These are phyloP conservation scores for Mycosarcoma maydis DNA, from an alignment of 1,284 basidiomycete species.

Conservation along the genomic window DNA sequence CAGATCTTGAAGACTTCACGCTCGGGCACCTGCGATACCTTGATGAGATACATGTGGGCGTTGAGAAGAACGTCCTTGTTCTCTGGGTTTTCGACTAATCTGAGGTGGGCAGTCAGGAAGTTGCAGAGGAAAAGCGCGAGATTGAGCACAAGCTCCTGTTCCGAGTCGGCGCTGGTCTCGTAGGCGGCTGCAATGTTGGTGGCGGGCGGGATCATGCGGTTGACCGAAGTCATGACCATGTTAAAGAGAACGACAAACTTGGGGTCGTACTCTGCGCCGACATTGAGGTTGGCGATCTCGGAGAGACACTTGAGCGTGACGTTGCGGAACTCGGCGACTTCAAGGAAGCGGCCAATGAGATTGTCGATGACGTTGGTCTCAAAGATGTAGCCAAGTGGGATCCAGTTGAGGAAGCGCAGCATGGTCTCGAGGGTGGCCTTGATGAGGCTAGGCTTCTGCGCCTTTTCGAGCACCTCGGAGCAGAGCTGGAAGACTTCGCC, in stretches of 20 bases:
- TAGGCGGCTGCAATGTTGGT: constrained; percentile 88
- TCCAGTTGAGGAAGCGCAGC: constrained; percentile 98
- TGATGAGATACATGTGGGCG: constrained; percentile 96
- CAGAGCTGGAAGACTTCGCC: constrained; percentile 67
- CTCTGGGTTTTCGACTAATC: constrained; percentile 87
- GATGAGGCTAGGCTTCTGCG: constrained; percentile 95
- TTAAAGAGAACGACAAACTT: constrained; percentile 98
- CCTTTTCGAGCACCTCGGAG: constrained; percentile 90
- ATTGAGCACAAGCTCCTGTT: constrained; percentile 97
- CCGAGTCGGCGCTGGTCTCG: constrained; percentile 86
- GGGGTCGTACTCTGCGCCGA: constrained; percentile 96
- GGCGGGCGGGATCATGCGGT: constrained; percentile 73
- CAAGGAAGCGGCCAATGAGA: constrained; percentile 89
- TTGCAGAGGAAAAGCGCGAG: constrained; percentile 96
- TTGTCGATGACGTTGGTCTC: constrained; percentile 98
- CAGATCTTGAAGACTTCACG: constrained; percentile 99
- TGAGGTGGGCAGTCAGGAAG: constrained; percentile 85
- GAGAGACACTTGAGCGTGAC: constrained; percentile 96
- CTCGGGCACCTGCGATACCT: constrained; percentile 97
- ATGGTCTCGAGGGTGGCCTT: constrained; percentile 95
- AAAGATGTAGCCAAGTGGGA: constrained; percentile 98
- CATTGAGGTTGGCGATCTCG: constrained; percentile 85
- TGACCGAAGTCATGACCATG: constrained; percentile 69
- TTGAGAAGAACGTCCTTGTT: constrained; percentile 85
- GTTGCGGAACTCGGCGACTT: constrained; percentile 96